Percentiles rank a stretch among this genome's conserved stretches.
phyloP scores from a whole-genome alignment of 2,329 filamentous ascomycete species.

The Neonectria faginata region DNA sequence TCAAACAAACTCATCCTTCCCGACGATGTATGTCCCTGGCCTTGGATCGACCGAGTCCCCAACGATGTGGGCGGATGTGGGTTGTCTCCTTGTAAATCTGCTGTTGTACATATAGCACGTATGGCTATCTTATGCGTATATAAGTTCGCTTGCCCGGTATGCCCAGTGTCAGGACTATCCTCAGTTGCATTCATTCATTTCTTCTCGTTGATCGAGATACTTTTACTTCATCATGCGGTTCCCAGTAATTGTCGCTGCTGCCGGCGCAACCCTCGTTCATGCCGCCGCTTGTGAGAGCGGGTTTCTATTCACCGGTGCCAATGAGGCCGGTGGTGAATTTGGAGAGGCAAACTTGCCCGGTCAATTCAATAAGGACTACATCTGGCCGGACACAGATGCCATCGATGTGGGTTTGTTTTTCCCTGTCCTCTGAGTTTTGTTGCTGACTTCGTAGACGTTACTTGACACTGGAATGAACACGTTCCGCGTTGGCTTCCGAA shows the following conservation, averaged over 20 bases:
- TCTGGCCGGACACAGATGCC: slow-evolving; percentile 66
- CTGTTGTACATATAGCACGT: not conserved
- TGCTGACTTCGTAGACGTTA: slow-evolving; percentile 55
- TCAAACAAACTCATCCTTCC: slow-evolving; percentile 1
- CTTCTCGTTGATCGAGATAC: slow-evolving; percentile 20
- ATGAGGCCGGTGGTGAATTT: slow-evolving; percentile 71
- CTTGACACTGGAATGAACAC: slow-evolving; percentile 66
- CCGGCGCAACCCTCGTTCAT: not conserved
- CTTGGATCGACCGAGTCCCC: slow-evolving; percentile 30
- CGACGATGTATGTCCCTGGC: not conserved
- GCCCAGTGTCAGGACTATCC: not conserved
- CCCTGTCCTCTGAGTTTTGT: not conserved
- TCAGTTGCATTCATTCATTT: slow-evolving; percentile 5
- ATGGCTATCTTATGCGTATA: not conserved
- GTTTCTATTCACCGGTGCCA: slow-evolving; percentile 47
- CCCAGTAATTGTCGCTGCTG: slow-evolving; percentile 6
- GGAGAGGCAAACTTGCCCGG: slow-evolving; percentile 69
- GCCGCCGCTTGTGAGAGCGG: slow-evolving; percentile 24
- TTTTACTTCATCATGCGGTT: slow-evolving; percentile 7
- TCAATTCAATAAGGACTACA: slow-evolving; percentile 69
- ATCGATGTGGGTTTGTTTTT: slow-evolving; percentile 52
- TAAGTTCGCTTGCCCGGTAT: not conserved
- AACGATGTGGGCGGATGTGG: slow-evolving; percentile 26
- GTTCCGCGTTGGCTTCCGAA: slow-evolving; percentile 67
- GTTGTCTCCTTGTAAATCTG: slow-evolving; percentile 6